Percentiles rank a stretch among this genome's conserved stretches.
These are phyloP conservation scores for Serendipita indica DNA, from an alignment of 768 basidiomycete species.

Conservation along the genomic window DNA sequence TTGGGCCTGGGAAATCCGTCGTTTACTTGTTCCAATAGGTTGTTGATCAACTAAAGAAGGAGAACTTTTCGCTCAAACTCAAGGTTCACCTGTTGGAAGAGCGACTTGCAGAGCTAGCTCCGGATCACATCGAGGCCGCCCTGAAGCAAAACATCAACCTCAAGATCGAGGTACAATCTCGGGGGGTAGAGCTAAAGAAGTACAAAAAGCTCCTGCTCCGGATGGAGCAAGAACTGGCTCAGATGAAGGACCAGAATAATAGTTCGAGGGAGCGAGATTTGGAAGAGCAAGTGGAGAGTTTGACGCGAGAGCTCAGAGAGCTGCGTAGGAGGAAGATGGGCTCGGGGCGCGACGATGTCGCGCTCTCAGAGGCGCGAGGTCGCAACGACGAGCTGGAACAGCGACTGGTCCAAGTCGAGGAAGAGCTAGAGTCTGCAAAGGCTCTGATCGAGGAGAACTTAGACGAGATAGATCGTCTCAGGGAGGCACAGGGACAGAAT, in stretches of 20 bases:
- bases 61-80: conserved; percentile 93
- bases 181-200: conserved; percentile 83
- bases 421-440: conserved; percentile 54
- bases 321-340: conserved; percentile 37
- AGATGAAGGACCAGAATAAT: conserved; percentile 38
- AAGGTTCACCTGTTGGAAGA: conserved; percentile 94
- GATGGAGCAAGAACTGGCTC: conserved; percentile 65
- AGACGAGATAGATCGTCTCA: conserved; percentile 64
- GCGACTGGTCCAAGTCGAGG: conserved; percentile 21
- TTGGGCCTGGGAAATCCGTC: not conserved
- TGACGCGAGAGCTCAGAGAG: conserved; percentile 54
- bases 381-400: conserved; percentile 51
- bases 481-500: conserved; percentile 46
- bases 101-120: conserved; percentile 73
- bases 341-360: conserved; percentile 31
- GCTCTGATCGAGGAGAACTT: conserved; percentile 65
- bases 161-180: conserved; percentile 82
- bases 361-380: conserved; percentile 39
- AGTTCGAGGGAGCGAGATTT: conserved; percentile 53
- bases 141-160: conserved; percentile 86
- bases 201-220: conserved; percentile 78
- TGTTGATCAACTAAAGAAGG: conserved; percentile 89
- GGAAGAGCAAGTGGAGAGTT: conserved; percentile 56
- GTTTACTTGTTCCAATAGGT: conserved; percentile 37
- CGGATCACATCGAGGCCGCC: conserved; percentile 83